Evolutionary conservation across 2,329 filamentous ascomycete genomes (phyloP), one percentile per base, ranked within the genome.

Genomic region (Cladophialophora yegresii): DNA sequence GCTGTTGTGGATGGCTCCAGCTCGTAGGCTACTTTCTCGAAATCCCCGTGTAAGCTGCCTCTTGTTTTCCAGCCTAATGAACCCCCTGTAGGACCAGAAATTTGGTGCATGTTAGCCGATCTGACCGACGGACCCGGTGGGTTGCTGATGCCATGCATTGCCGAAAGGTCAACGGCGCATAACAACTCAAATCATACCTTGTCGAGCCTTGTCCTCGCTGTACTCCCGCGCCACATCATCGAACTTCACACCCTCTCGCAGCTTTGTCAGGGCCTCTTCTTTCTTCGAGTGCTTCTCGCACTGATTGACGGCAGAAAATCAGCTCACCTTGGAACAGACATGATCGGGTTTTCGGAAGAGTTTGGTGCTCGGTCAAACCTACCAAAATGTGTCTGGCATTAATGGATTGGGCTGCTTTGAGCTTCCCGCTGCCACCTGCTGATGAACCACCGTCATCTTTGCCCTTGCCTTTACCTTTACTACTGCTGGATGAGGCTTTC

Each of bases 241-340:
- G 70, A 88, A 89, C 70, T 87, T 87, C 12, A 77, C 77, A 4
- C 86, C 86, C 28, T 81, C 80, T 53, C 82, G 80, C 16, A 89
- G 73, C 71, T 87, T 87, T 67, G 82, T 82, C 3, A 88, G 72
- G 2, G 86, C 86, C 73, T 87, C 84, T 78, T 88, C 85, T 71
- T 88, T 88, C 74, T 86, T 87, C 53, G 80, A 79, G 75, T 87
- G 82, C 75, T 89, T 88, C 71, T 85, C 85, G 74, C 86, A 88
- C 72, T 82, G 56, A 32, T 33, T 4, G 33, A 26, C 23, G n/a
- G 23, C 13, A 26, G 58, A 53, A 32, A 43, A 43, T 56, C 36
- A 54, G 23, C 45, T 26, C 43, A 53, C 13, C 4, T 63, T 28
- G 51, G 58, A 43, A 43, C 36, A 43, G 16, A 43, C 16, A 43